Evolutionary conservation across 1,284 basidiomycete genomes (phyloP).

Genomic region (Ganoderma meredithae): DNA sequence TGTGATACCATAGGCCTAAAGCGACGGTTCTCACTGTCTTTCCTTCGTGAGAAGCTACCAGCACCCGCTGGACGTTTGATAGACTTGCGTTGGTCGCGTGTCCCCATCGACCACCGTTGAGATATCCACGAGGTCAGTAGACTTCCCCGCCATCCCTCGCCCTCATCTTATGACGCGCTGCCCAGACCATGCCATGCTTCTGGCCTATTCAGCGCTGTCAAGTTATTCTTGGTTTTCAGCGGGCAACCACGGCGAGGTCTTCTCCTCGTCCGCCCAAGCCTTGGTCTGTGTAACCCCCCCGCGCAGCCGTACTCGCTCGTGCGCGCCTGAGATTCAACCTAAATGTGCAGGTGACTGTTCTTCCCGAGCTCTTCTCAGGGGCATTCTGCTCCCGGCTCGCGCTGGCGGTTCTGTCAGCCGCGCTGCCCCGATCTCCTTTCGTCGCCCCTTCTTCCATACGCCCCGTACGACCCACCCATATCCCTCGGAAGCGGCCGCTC

Average conservation of each 20-base stretch:
- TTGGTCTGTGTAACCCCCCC: slow-evolving; percentile 15
- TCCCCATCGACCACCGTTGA: slow-evolving; percentile 18
- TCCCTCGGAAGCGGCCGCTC: slow-evolving; percentile 9
- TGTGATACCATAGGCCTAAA: not conserved
- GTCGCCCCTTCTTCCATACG: slow-evolving; percentile 2
- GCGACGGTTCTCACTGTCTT: slow-evolving; percentile 24
- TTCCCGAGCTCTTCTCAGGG: slow-evolving; percentile 27
- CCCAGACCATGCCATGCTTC: too few relatives aligned
- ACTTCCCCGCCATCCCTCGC: slow-evolving; percentile 9
- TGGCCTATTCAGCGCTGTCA: not conserved
- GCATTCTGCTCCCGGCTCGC: slow-evolving; percentile 21
- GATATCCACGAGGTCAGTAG: slow-evolving; percentile 23
- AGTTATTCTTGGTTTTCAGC: slow-evolving; percentile 8
- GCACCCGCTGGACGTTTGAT: slow-evolving; percentile 23
- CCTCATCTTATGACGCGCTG: slow-evolving; percentile 13
- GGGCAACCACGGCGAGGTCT: not conserved
- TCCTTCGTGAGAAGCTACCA: slow-evolving; percentile 23
- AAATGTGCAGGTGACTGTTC: slow-evolving; percentile 31
- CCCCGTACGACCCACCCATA: not conserved
- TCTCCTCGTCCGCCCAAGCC: slow-evolving; percentile 12
- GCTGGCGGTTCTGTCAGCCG: not conserved
- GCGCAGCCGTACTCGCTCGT: slow-evolving; percentile 10
- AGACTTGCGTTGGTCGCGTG: slow-evolving; percentile 32
- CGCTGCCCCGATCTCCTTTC: not conserved
- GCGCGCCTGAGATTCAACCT: slow-evolving; percentile 32